Evolutionary conservation across 345 rosid genomes (phyloP), one percentile per base, ranked within the genome.

Genomic region (Jatropha curcas): DNA sequence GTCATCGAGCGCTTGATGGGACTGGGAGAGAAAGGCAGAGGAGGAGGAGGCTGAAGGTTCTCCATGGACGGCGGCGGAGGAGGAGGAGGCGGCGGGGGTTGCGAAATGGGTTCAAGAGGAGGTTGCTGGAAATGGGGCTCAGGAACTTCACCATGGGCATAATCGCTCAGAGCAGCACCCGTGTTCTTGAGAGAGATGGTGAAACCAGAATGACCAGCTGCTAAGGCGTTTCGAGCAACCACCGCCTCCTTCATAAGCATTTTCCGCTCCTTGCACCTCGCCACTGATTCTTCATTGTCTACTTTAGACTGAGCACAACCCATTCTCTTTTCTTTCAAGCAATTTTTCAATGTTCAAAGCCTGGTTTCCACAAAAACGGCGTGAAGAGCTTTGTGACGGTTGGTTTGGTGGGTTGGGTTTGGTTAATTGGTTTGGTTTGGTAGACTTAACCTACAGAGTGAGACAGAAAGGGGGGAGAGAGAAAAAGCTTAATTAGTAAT

Each of bases 251-350:
- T 92, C 88, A 95, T 92, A 1, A 89, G 72, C 65, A 74, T 87
- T 43, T 88, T 75, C 8, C 99, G 85, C 43, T 92, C 96, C 73
- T 88, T 92, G 75, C 97, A 91, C 37, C 98, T 88, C 13, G 91
- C 70, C 70, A 95, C 99, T 1, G 97, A 83, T 50, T 92, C 97
- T 72, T 92, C 97, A 77, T 87, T 86, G 72, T 95, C 99, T 71
- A 91, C 86, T 74, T 80, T 91, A 14, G 99, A 95, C 80, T 92
- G 98, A 2, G 93, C 89, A 72, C 99, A 95, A 10, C 99, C 99
- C 99, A 95, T 89, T 74, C 19, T 0, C 12, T 69, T 20, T 4
- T 2, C 3, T 9, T 9, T n/a, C 12, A 0, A 20, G 10, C 24
- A 60, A 60, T 7, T 19, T 34, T n/a, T 19, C 4, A 14, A 4